Conservation (phyloP, 1,284 basidiomycete genomes). For the Pseudozyma tsukubaensis region DNA sequence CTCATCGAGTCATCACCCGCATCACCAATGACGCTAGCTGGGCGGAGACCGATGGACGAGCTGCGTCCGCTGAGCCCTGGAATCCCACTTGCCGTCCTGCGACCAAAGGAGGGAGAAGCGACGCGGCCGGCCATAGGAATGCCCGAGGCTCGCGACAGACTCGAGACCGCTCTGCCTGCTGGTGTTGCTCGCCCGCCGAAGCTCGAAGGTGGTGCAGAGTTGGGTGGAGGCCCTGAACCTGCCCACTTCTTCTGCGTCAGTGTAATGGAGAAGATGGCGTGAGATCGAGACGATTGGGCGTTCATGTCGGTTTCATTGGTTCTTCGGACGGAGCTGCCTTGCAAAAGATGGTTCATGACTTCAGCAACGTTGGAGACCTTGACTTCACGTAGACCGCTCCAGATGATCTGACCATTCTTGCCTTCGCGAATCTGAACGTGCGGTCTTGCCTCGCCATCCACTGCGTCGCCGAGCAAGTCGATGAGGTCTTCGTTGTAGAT, state of each 20-base stretch:
- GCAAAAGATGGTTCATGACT: conserved; percentile 86
- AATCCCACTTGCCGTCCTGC: conserved; percentile 42
- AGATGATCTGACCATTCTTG: conserved; percentile 94
- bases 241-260: conserved; percentile 74
- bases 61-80: conserved; percentile 33
- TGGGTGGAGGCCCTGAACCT: conserved; percentile 51
- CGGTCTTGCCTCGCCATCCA: conserved; percentile 71
- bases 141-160: conserved; percentile 37
- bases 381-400: conserved; percentile 93
- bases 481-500: conserved; percentile 86
- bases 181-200: conserved; percentile 33
- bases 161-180: conserved; percentile 24
- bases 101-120: conserved; percentile 41
- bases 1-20: conserved; percentile 23
- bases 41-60: conserved; percentile 42
- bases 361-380: conserved; percentile 83
- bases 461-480: conserved; percentile 65
- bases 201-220: conserved; percentile 29
- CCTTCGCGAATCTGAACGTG: conserved; percentile 96
- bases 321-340: conserved; percentile 87
- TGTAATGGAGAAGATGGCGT: conserved; percentile 97
- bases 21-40: conserved; percentile 36
- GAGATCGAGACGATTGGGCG: conserved; percentile 93
- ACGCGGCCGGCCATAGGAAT: conserved; percentile 44
- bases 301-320: conserved; percentile 99